Conservation (phyloP, 2,329 filamentous ascomycete species). For the Biscogniauxia mediterranea region DNA sequence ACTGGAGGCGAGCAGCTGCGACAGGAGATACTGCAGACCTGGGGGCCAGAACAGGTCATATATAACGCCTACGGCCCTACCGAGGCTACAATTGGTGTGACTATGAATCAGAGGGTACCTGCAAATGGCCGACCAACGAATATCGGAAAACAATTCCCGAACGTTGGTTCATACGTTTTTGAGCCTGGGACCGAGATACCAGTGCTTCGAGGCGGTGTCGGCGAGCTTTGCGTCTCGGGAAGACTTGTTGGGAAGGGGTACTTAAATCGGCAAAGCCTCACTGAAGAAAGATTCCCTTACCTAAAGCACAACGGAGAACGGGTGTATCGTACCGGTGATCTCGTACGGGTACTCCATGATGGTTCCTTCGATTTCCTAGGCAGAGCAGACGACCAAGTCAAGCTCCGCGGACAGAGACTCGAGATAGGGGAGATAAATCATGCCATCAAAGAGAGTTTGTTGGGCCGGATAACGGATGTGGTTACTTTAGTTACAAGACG, state of each 20-base stretch:
- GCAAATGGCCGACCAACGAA: constrained; percentile 78
- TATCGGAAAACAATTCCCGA: constrained; percentile 82
- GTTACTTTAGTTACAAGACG: constrained; percentile 74
- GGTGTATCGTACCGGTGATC: constrained; percentile 84
- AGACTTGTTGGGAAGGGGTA: constrained; percentile 89
- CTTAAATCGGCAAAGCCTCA: constrained; percentile 76
- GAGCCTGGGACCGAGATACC: constrained; percentile 66
- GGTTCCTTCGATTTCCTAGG: constrained; percentile 85
- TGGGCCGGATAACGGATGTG: constrained; percentile 59
- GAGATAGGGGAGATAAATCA: constrained; percentile 92
- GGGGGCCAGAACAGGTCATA: constrained; percentile 77
- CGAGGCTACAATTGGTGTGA: constrained; percentile 89
- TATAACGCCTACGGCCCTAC: constrained; percentile 94
- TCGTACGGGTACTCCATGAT: constrained; percentile 78
- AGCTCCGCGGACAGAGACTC: constrained; percentile 82
- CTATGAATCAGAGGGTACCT: constrained; percentile 82
- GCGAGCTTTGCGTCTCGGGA: constrained; percentile 86
- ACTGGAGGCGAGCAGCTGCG: constrained; percentile 87
- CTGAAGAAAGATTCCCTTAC: constrained; percentile 70
- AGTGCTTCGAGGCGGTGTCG: constrained; percentile 74
- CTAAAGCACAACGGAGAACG: constrained; percentile 56
- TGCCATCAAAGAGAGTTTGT: constrained; percentile 63
- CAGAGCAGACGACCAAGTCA: constrained; percentile 87
- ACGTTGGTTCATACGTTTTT: constrained; percentile 82
- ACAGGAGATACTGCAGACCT: constrained; percentile 82